A percentile compares a stretch with the other conserved stretches of the same genome.
These are phyloP conservation scores for Stemphylium vesicarium DNA, from an alignment of 2,329 filamentous ascomycete genomes.

Conservation along the genomic window DNA sequence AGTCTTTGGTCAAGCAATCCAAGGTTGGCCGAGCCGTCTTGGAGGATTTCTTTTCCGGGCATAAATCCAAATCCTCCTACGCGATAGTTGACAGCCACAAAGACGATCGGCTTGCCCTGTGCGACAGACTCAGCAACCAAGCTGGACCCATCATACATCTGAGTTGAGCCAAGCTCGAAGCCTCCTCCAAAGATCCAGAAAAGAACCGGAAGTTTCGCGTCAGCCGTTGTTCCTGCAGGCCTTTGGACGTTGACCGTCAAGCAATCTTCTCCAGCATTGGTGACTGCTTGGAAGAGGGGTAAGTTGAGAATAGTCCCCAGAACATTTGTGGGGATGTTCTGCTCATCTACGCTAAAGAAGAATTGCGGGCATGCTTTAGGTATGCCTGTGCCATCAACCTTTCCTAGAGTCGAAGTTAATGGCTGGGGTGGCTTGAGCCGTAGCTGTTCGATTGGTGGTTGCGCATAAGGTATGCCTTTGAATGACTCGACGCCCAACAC, in stretches of 20 bases:
- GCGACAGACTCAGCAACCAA: conserved; percentile 52
- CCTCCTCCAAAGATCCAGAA: conserved; percentile 58
- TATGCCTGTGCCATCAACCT: conserved; percentile 63
- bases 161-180: conserved; percentile 47
- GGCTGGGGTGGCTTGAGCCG: conserved; percentile 73
- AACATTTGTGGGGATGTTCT: conserved; percentile 44
- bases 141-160: conserved; percentile 51
- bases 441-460: conserved; percentile 69
- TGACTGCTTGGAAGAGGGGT: conserved; percentile 48
- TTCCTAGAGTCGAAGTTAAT: conserved; percentile 64
- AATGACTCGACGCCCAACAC: conserved; percentile 67
- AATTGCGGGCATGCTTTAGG: conserved; percentile 76
- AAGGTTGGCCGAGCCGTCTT: conserved; percentile 72
- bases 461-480: conserved; percentile 76
- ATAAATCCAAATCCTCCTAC: conserved; percentile 77
- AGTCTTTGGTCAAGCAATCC: conserved; percentile 76
- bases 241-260: conserved; percentile 53
- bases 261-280: conserved; percentile 52
- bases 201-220: conserved; percentile 54
- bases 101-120: conserved; percentile 70
- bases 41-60: conserved; percentile 69
- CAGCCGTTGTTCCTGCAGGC: conserved; percentile 46
- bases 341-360: conserved; percentile 59
- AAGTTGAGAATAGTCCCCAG: conserved; percentile 49
- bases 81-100: conserved; percentile 80